phyloP scores from a whole-genome alignment of 2,329 filamentous ascomycete species.

The Alternaria dauci region DNA sequence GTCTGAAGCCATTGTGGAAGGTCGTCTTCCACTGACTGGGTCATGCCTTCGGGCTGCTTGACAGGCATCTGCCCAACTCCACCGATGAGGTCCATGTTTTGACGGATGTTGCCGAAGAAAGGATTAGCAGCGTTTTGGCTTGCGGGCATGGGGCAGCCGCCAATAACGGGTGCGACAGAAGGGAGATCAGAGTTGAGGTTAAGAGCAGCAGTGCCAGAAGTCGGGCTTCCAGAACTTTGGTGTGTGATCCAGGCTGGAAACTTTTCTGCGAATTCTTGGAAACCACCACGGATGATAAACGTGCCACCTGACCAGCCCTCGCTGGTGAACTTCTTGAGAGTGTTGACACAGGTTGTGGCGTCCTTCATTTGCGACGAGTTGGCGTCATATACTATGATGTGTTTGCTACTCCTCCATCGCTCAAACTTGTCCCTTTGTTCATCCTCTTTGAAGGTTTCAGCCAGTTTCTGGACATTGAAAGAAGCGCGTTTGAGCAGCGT shows the following conservation, averaged over 20 bases:
- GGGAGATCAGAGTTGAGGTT: slow-evolving; percentile 47
- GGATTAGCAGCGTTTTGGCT: slow-evolving; percentile 77
- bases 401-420: slow-evolving; percentile 75
- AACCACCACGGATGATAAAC: slow-evolving; percentile 83
- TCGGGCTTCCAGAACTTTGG: slow-evolving; percentile 49
- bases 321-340: slow-evolving; percentile 88
- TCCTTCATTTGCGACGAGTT: slow-evolving; percentile 81
- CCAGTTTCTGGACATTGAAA: slow-evolving; percentile 86
- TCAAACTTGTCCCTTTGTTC: slow-evolving; percentile 76
- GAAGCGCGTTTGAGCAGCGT: slow-evolving; percentile 90
- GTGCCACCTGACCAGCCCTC: slow-evolving; percentile 81
- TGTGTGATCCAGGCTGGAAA: slow-evolving; percentile 68
- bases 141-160: slow-evolving; percentile 82
- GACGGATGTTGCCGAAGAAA: slow-evolving; percentile 95
- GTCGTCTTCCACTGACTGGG: slow-evolving; percentile 56
- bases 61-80: slow-evolving; percentile 83
- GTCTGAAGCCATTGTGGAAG: slow-evolving; percentile 81
- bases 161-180: slow-evolving; percentile 78
- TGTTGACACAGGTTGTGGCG: slow-evolving; percentile 80
- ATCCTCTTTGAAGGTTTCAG: slow-evolving; percentile 82
- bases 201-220: slow-evolving; percentile 33
- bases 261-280: slow-evolving; percentile 72
- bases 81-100: slow-evolving; percentile 93
- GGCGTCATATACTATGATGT: slow-evolving; percentile 88
- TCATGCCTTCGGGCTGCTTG: slow-evolving; percentile 65